These are phyloP conservation scores for Keithomyces neogunnii DNA, from an alignment of 2,329 filamentous ascomycete species.

Conservation along the genomic window DNA sequence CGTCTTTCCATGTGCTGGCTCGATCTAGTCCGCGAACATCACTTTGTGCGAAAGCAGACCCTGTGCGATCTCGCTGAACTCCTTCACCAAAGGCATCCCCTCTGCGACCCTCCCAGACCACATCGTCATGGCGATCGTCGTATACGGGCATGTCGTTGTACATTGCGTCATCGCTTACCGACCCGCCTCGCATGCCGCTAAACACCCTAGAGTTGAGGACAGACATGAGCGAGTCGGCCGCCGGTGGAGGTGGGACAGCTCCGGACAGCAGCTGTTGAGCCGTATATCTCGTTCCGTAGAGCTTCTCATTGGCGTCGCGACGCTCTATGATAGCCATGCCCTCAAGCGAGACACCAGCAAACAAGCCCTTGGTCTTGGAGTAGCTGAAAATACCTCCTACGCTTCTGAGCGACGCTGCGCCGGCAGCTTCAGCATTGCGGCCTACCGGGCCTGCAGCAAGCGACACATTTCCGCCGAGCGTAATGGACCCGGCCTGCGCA, in stretches of 20 bases:
- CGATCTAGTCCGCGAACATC: conserved; percentile 51
- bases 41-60: conserved; percentile 31
- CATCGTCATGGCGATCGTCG: conserved; percentile 71
- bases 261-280: conserved; percentile 77
- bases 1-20: conserved; percentile 66
- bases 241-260: conserved; percentile 65
- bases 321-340: conserved; percentile 90
- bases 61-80: conserved; percentile 24
- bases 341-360: conserved; percentile 90
- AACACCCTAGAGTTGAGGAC: conserved; percentile 83
- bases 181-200: conserved; percentile 48
- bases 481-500: conserved; percentile 83
- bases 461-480: conserved; percentile 91
- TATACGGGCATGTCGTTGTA: conserved; percentile 95
- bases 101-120: conserved; percentile 71
- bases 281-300: conserved; percentile 78
- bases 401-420: conserved; percentile 81
- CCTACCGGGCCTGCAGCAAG: conserved; percentile 91
- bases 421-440: conserved; percentile 90
- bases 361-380: conserved; percentile 94
- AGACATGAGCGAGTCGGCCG: conserved; percentile 75
- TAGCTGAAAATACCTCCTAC: conserved; percentile 94
- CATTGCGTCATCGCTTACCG: conserved; percentile 52
- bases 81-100: conserved; percentile 66
- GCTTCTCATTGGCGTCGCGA: conserved; percentile 92